phyloP scores from a whole-genome alignment of 1,284 basidiomycete genomes.

The Veloboletus limbatus region DNA sequence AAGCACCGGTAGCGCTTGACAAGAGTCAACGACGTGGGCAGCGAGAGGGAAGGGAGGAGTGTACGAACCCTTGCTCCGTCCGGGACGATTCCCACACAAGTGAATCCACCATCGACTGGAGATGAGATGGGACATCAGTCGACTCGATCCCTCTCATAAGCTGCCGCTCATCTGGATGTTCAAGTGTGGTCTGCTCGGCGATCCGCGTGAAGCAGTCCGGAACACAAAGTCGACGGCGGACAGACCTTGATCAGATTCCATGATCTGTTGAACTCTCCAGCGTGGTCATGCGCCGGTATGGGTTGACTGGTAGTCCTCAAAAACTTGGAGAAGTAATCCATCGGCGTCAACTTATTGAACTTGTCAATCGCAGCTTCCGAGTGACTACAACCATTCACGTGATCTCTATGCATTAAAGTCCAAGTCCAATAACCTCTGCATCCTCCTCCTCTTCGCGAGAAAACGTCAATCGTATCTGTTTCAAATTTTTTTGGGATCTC shows the following conservation, averaged over 20 bases:
- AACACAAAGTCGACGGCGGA: neutral
- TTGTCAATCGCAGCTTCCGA: too few relatives aligned
- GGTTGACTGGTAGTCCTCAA: slow-evolving; percentile 53
- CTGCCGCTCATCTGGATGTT: slow-evolving; percentile 80
- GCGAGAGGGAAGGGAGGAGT: slow-evolving; percentile 1
- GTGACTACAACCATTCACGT: slow-evolving; percentile 20
- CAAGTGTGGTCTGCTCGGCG: slow-evolving; percentile 61
- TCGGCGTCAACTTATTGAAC: too few relatives aligned
- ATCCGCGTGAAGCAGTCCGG: slow-evolving; percentile 3
- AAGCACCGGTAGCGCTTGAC: slow-evolving; percentile 75
- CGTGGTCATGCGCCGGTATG: slow-evolving; percentile 59
- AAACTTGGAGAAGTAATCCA: slow-evolving; percentile 87
- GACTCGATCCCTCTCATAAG: slow-evolving; percentile 76
- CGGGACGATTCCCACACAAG: slow-evolving; percentile 84
- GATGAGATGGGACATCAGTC: slow-evolving; percentile 75
- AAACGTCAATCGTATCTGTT: slow-evolving; percentile 25
- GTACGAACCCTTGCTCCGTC: slow-evolving; percentile 78
- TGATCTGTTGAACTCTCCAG: slow-evolving; percentile 68
- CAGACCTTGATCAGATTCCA: slow-evolving; percentile 70
- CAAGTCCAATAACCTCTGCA: neutral
- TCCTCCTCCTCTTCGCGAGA: neutral
- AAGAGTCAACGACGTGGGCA: slow-evolving; percentile 12
- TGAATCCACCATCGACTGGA: slow-evolving; percentile 84
- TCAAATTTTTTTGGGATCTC: slow-evolving; percentile 13
- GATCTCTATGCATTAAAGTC: slow-evolving; percentile 5